Conservation (phyloP, 768 basidiomycete genomes). For the Suillus discolor region DNA sequence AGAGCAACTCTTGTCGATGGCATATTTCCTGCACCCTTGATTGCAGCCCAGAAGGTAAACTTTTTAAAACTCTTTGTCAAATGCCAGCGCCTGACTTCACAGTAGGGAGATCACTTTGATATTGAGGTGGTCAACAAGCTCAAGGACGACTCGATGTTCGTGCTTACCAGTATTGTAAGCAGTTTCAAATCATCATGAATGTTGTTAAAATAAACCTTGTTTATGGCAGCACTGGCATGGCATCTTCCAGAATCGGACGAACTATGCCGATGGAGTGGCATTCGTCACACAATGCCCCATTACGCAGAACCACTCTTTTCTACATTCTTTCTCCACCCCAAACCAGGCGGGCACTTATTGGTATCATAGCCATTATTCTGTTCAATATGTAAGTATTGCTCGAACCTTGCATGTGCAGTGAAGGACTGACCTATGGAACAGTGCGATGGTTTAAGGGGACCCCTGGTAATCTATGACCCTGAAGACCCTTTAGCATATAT, state of each 20-base stretch:
- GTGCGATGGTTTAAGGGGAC: conserved; percentile 27
- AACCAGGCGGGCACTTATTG: conserved; percentile 32
- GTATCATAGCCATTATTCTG: conserved; percentile 40
- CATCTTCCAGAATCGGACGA: conserved; percentile 43
- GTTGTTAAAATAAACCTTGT: neutral
- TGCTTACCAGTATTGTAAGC: conserved; percentile 52
- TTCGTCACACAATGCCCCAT: conserved; percentile 21
- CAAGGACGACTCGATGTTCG: conserved; percentile 47
- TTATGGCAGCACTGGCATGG: conserved; percentile 56
- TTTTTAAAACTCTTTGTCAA: neutral
- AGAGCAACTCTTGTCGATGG: neutral
- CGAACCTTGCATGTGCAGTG: neutral
- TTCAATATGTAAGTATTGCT: conserved; percentile 35
- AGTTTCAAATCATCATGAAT: neutral
- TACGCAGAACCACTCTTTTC: conserved; percentile 17
- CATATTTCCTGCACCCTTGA: neutral
- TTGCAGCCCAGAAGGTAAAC: neutral
- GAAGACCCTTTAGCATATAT: neutral
- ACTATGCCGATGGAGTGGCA: conserved; percentile 10
- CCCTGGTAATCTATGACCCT: conserved; percentile 32
- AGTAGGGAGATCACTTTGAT: conserved; percentile 38
- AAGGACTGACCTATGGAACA: neutral
- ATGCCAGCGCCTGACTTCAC: conserved; percentile 13
- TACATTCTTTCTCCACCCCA: conserved; percentile 22
- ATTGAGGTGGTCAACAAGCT: conserved; percentile 51